These are phyloP conservation scores for Volutella citrinella DNA, from an alignment of 2,329 filamentous ascomycete species.

Conservation along the genomic window DNA sequence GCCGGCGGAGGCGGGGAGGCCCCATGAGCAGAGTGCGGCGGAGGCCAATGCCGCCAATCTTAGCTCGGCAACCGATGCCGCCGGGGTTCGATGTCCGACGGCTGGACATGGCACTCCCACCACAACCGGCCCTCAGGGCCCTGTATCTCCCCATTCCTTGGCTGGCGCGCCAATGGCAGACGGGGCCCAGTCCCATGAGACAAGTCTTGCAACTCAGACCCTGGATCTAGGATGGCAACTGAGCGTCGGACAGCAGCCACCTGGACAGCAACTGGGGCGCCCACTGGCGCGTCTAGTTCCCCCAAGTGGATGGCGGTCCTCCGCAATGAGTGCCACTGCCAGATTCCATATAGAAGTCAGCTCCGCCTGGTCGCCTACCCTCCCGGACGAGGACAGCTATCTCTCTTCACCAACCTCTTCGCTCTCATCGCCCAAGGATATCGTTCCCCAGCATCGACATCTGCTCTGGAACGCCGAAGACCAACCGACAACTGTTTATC, in stretches of 20 bases:
- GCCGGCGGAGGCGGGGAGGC: too few species aligned
- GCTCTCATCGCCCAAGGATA: too few species aligned
- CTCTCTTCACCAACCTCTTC: too few species aligned
- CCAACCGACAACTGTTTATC: too few species aligned
- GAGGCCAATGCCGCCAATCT: too few species aligned
- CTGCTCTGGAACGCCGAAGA: conserved; percentile 7
- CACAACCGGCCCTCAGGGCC: conserved; percentile 11
- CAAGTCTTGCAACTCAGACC: conserved; percentile 7
- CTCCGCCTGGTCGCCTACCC: too few species aligned
- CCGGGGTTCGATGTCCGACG: conserved; percentile 12
- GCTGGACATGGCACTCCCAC: conserved; percentile 20
- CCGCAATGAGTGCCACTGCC: conserved; percentile 6
- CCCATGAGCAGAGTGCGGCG: too few species aligned
- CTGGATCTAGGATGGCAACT: neutral
- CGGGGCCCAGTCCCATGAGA: conserved; percentile 17
- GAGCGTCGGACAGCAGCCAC: neutral
- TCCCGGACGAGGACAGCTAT: too few species aligned
- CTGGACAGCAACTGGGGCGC: conserved; percentile 10
- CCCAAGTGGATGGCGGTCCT: conserved; percentile 10
- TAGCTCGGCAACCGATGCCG: conserved; percentile 22
- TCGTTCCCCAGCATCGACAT: conserved; percentile 10
- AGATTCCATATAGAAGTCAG: conserved; percentile 9
- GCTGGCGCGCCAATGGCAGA: conserved; percentile 24
- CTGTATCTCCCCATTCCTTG: conserved; percentile 15
- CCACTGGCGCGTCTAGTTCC: conserved; percentile 4